phyloP scores from a whole-genome alignment of 192 early-diverging fungal genomes.

The Chytriomyces confervae region DNA sequence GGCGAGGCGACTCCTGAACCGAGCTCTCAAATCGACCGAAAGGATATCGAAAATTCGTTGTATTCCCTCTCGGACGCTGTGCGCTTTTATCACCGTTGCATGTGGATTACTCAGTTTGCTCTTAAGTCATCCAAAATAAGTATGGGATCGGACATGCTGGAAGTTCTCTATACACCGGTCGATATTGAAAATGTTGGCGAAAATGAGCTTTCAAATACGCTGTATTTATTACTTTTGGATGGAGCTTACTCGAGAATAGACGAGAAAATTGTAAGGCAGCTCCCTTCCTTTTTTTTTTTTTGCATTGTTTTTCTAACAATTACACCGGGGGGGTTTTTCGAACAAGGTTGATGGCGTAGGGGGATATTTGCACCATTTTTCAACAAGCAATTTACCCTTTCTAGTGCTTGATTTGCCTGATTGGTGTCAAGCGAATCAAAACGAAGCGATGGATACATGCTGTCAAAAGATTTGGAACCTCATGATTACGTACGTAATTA shows the following conservation, averaged over 20 bases:
- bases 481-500: neutral
- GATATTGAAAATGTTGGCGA: neutral
- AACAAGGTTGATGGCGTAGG: neutral
- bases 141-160: neutral
- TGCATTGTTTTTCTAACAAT: neutral
- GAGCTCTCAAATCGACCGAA: neutral
- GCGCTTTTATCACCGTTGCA: neutral
- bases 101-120: neutral
- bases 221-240: neutral
- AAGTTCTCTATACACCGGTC: neutral
- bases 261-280: neutral
- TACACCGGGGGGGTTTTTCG: neutral
- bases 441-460: neutral
- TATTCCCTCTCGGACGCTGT: neutral
- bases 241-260: neutral
- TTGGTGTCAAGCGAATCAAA: neutral
- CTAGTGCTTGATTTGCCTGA: neutral
- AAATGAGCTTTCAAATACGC: neutral
- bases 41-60: neutral
- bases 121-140: too few relatives aligned
- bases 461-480: neutral
- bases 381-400: neutral
- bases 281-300: neutral
- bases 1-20: neutral
- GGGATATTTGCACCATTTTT: neutral